Evolutionary conservation across 2,329 filamentous ascomycete species (phyloP).

Genomic region (Botrytis galanthina): DNA sequence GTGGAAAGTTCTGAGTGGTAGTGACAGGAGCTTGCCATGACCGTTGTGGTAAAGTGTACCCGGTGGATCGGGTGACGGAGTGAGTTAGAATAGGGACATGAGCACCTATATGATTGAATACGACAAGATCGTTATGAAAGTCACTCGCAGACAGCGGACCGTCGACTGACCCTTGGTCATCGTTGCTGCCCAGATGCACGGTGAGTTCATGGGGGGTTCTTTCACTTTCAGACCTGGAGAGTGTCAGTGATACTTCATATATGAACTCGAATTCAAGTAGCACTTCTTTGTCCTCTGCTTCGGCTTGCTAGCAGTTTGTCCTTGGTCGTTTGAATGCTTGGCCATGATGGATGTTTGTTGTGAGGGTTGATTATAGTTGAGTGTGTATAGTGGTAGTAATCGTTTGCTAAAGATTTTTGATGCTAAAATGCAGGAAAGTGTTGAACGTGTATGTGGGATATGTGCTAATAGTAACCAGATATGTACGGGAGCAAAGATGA

Average conservation of each 20-base stretch:
- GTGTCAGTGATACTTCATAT: not conserved
- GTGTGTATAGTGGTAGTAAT: not conserved
- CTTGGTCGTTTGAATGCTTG: not conserved
- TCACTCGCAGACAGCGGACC: not conserved
- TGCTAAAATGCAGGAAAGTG: not conserved
- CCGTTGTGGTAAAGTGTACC: not conserved
- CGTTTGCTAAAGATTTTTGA: not conserved
- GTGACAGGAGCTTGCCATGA: not conserved
- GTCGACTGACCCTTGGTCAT: not conserved
- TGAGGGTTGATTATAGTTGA: not conserved
- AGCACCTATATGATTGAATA: not conserved
- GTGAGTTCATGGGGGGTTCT: not conserved
- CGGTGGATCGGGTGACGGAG: too few species aligned
- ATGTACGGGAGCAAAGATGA: too few species aligned
- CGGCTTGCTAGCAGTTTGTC: not conserved
- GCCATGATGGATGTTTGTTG: not conserved
- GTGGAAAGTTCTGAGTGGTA: not conserved
- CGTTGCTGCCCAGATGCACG: not conserved
- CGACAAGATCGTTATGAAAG: not conserved
- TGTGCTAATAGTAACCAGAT: not conserved
- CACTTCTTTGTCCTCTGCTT: not conserved
- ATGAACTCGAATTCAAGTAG: not conserved
- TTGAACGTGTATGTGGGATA: not conserved
- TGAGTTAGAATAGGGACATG: not conserved
- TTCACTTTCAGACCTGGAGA: not conserved